Conservation (phyloP, 495 filamentous ascomycete genomes). For the Neurospora hispaniola region DNA sequence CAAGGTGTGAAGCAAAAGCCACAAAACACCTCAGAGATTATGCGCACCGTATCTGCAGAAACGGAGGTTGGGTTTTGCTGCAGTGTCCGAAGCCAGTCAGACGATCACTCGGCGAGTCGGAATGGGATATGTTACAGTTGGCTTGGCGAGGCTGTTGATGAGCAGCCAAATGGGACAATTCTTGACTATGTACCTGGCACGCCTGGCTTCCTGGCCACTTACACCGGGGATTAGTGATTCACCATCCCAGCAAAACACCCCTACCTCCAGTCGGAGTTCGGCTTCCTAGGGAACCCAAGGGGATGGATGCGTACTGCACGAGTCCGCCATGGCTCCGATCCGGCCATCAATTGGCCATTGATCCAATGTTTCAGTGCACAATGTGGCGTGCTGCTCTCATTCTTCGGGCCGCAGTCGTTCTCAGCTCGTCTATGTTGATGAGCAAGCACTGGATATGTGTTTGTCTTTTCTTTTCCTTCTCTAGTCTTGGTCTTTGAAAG, state of each 20-base stretch:
- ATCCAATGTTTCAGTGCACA: background rate
- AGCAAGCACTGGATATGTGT: background rate
- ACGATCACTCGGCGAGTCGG: background rate
- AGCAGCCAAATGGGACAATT: background rate
- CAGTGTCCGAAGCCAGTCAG: background rate
- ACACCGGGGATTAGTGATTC: background rate
- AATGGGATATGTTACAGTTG: background rate
- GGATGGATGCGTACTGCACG: background rate
- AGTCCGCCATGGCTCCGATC: background rate
- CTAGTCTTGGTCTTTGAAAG: background rate
- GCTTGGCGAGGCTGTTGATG: background rate
- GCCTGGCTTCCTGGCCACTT: background rate
- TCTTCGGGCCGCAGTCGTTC: background rate
- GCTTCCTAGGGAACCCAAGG: background rate
- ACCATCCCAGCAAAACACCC: background rate
- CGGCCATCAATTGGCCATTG: background rate
- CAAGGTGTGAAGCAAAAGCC: background rate
- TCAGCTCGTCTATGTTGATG: background rate
- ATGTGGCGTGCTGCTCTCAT: background rate
- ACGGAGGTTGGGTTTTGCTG: background rate
- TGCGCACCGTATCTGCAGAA: background rate
- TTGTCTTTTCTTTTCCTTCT: background rate
- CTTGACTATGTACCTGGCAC: background rate
- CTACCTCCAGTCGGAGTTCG: background rate
- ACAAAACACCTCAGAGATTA: background rate